Evolutionary conservation across 2,329 filamentous ascomycete genomes (phyloP).

Genomic region (Aquanectria penicillioides): DNA sequence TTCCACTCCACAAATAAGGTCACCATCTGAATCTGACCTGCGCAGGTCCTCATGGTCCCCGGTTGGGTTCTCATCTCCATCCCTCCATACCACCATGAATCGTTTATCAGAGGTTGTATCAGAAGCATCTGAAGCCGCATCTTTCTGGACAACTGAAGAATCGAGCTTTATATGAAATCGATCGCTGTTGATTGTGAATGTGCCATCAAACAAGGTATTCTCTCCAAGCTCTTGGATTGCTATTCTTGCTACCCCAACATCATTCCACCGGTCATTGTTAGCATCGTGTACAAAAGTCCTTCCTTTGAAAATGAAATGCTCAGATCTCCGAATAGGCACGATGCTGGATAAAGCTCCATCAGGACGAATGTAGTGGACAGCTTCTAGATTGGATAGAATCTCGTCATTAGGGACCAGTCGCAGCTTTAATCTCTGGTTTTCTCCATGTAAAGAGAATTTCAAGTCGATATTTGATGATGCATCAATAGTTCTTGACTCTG

Average conservation of each 20-base stretch:
- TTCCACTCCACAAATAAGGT: not conserved
- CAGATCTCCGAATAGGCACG: not conserved
- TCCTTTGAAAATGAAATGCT: slow-evolving; percentile 26
- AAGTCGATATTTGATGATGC: slow-evolving; percentile 25
- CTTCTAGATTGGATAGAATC: slow-evolving; percentile 23
- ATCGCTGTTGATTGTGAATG: slow-evolving; percentile 27
- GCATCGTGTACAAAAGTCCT: not conserved
- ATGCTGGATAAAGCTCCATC: slow-evolving; percentile 5
- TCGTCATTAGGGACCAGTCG: slow-evolving; percentile 22
- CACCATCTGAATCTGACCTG: not conserved
- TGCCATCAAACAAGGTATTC: slow-evolving; percentile 24
- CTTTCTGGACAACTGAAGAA: too few relatives aligned
- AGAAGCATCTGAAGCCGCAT: too few relatives aligned
- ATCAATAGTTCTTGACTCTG: slow-evolving; percentile 1
- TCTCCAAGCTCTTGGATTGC: slow-evolving; percentile 20
- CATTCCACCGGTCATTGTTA: slow-evolving; percentile 2
- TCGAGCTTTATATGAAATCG: slow-evolving; percentile 29
- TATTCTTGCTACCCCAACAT: slow-evolving; percentile 28
- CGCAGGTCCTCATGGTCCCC: not conserved
- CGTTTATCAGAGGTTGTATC: not conserved
- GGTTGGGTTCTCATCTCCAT: slow-evolving; percentile 1
- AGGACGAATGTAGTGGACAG: slow-evolving; percentile 19
- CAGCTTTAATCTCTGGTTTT: slow-evolving; percentile 17
- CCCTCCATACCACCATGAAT: slow-evolving; percentile 30
- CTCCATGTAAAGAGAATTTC: slow-evolving; percentile 19